Evolutionary conservation across 1,284 basidiomycete genomes (phyloP).

Genomic region (Rhodotorula sp.): DNA sequence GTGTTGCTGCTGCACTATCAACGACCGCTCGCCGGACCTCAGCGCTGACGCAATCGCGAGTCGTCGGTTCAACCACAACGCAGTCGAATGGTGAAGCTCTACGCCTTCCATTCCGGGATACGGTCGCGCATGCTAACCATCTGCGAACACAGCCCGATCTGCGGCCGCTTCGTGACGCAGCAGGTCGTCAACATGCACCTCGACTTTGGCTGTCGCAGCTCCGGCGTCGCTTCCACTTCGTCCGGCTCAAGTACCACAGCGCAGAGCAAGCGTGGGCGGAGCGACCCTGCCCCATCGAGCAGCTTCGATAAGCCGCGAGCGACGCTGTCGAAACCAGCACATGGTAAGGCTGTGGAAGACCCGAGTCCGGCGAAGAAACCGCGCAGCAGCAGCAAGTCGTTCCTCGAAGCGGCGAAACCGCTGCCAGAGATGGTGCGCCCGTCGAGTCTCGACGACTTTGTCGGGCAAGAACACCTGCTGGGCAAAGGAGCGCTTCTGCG

Average conservation of each 20-base stretch:
- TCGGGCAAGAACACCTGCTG: slow-evolving; percentile 66
- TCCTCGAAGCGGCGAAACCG: slow-evolving; percentile 53
- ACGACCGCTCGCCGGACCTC: no score
- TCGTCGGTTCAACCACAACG: not conserved
- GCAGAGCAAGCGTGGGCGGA: not conserved
- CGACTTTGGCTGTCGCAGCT: slow-evolving; percentile 1
- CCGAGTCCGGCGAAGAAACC: not conserved
- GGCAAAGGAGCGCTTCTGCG: slow-evolving; percentile 59
- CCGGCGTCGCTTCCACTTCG: not conserved
- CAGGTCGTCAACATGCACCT: not conserved
- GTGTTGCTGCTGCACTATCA: not conserved
- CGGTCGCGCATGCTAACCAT: not conserved
- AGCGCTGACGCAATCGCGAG: not conserved
- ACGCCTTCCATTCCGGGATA: not conserved
- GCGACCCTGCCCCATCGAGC: not conserved
- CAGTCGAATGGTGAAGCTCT: slow-evolving; percentile 3
- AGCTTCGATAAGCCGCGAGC: not conserved
- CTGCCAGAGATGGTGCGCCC: slow-evolving; percentile 68
- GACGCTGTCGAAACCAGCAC: not conserved
- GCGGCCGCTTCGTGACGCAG: slow-evolving; percentile 1
- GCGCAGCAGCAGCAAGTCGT: slow-evolving; percentile 14
- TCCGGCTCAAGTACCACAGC: not conserved
- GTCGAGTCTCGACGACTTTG: slow-evolving; percentile 60
- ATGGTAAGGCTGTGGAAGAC: no score
- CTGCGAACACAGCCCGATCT: not conserved